Percentiles rank a stretch among this genome's conserved stretches.
Conservation (phyloP, 257 asterid genomes). For the Nicotiana otophora region DNA sequence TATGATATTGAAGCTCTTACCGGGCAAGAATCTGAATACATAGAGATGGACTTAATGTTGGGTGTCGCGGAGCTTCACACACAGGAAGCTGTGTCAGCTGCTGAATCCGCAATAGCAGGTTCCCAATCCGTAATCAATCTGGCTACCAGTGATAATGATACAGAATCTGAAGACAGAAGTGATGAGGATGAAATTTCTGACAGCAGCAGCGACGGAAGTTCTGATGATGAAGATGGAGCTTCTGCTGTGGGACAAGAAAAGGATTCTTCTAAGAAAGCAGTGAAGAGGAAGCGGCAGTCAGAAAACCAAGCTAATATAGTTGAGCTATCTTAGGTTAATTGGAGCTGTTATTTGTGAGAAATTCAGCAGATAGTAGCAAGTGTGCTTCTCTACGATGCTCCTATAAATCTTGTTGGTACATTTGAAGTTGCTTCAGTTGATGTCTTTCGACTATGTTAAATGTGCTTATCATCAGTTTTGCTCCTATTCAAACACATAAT, state of each 20-base stretch:
- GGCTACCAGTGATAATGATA: conserved; percentile 31
- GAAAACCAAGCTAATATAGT: conserved; percentile 46
- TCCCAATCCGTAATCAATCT: conserved; percentile 30
- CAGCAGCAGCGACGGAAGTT: background rate
- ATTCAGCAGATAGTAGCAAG: background rate
- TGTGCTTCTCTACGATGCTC: background rate
- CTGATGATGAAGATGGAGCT: conserved; percentile 7
- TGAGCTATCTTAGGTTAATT: conserved; percentile 40
- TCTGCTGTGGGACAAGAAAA: conserved; percentile 15
- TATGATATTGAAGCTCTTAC: conserved; percentile 69
- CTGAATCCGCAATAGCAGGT: conserved; percentile 79
- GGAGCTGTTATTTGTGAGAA: background rate
- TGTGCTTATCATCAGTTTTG: too few relatives aligned
- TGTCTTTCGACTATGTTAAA: too few relatives aligned
- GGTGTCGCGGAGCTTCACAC: conserved; percentile 92
- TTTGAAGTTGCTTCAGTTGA: background rate
- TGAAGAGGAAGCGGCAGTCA: conserved; percentile 28
- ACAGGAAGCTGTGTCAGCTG: conserved; percentile 91
- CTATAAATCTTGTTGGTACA: background rate
- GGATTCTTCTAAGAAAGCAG: conserved; percentile 18
- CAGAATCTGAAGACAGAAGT: conserved; percentile 42
- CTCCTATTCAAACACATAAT: too few relatives aligned
- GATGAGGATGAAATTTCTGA: conserved; percentile 21
- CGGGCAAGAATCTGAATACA: conserved; percentile 66
- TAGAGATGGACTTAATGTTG: conserved; percentile 92